Evolutionary conservation across 805 yeast species (phyloP).

Genomic region (Yamadazyma sp.): DNA sequence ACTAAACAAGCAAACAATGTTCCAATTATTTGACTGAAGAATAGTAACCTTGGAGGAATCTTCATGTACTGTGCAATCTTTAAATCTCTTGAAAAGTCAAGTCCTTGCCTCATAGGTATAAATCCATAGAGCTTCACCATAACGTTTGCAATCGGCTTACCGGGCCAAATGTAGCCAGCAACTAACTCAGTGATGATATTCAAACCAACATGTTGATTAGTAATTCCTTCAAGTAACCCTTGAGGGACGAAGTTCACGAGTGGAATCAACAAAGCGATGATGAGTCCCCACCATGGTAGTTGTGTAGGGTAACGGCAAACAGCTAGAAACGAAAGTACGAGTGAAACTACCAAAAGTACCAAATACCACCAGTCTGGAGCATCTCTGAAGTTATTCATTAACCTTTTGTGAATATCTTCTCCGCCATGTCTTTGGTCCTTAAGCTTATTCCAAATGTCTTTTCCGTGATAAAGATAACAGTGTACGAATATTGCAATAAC

Average conservation of each 20-base stretch:
- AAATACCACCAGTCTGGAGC: conserved; percentile 46
- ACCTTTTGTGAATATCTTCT: conserved; percentile 44
- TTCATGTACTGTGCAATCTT: conserved; percentile 44
- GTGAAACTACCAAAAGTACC: conserved; percentile 25
- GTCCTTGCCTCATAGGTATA: conserved; percentile 44
- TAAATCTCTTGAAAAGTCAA: conserved; percentile 46
- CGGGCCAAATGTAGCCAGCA: conserved; percentile 43
- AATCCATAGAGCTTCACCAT: conserved; percentile 46
- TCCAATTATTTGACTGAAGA: conserved; percentile 13
- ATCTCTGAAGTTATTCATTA: conserved; percentile 45
- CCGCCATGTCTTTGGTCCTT: conserved; percentile 8
- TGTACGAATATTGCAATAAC: conserved; percentile 61
- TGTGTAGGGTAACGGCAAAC: conserved; percentile 33
- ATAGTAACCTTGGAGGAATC: conserved; percentile 35
- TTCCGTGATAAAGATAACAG: conserved; percentile 48
- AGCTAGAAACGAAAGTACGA: conserved; percentile 26
- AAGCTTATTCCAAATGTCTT: conserved; percentile 39
- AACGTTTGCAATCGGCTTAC: conserved; percentile 47
- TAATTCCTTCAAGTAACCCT: conserved; percentile 22
- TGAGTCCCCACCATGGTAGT: conserved; percentile 40
- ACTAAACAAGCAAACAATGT: conserved; percentile 19
- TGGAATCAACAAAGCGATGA: conserved; percentile 37
- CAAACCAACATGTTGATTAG: conserved; percentile 21
- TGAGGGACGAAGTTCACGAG: conserved; percentile 38
- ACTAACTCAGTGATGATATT: conserved; percentile 42